Conservation (phyloP, 495 filamentous ascomycete genomes). For the Aspergillus nanangensis region DNA sequence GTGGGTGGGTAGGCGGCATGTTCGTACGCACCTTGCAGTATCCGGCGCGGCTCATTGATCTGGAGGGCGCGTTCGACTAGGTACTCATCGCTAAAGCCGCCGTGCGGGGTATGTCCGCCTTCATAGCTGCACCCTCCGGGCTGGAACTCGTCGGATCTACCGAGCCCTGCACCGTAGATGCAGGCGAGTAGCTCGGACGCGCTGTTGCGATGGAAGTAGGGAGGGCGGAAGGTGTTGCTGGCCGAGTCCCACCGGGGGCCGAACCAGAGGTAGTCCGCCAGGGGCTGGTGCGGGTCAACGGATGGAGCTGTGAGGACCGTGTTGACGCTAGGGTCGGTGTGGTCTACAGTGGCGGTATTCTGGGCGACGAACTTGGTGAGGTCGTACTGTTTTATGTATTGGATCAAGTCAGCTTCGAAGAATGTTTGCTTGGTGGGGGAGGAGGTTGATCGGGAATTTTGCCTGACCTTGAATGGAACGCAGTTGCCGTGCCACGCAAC, state of each 20-base stretch:
- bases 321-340: constrained; percentile 37
- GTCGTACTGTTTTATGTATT: too few species aligned
- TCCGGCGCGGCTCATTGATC: constrained; percentile 35
- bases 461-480: constrained; percentile 34
- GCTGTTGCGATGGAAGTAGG: constrained; percentile 41
- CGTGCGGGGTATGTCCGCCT: constrained; percentile 37
- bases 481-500: constrained; percentile 42
- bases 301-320: constrained; percentile 36
- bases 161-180: constrained; percentile 37
- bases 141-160: constrained; percentile 36
- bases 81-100: constrained; percentile 38
- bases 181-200: constrained; percentile 38
- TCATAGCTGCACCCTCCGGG: constrained; percentile 40
- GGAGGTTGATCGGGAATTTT: neutral
- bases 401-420: too few species aligned
- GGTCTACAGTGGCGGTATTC: constrained; percentile 37
- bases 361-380: constrained; percentile 39
- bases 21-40: constrained; percentile 27
- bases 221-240: constrained; percentile 37
- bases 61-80: constrained; percentile 34
- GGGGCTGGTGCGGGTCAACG: constrained; percentile 28
- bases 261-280: constrained; percentile 41
- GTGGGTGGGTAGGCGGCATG: too few species aligned
- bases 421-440: too few species aligned
- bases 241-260: constrained; percentile 40